Conservation (phyloP, 2,329 filamentous ascomycete species). For the Xylaria sp. region DNA sequence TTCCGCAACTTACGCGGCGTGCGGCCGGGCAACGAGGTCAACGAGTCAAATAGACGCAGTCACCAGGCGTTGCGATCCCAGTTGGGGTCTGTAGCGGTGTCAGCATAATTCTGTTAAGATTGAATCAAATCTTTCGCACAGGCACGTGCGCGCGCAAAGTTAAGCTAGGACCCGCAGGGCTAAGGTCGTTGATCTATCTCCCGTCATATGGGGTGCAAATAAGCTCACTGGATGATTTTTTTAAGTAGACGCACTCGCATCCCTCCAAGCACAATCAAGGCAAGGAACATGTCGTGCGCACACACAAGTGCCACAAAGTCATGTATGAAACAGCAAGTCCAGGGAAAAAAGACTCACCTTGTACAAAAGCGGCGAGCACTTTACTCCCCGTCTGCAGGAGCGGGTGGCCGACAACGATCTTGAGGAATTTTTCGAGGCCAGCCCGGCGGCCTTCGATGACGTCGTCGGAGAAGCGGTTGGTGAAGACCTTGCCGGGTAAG, state of each 20-base stretch:
- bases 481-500: conserved; percentile 96
- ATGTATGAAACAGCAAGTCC: background rate
- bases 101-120: background rate
- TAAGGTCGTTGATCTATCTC: background rate
- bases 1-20: conserved; percentile 59
- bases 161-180: background rate
- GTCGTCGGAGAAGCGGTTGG: conserved; percentile 96
- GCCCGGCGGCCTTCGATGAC: conserved; percentile 95
- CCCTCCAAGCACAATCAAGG: background rate
- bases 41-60: conserved; percentile 55
- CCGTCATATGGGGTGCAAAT: background rate
- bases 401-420: conserved; percentile 97
- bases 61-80: conserved; percentile 94
- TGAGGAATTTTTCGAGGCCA: conserved; percentile 92
- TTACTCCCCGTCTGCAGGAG: conserved; percentile 97
- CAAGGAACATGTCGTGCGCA: background rate
- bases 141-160: background rate
- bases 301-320: background rate
- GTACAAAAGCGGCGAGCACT: conserved; percentile 94
- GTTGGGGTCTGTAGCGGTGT: conserved; percentile 71
- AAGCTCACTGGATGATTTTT: background rate
- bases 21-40: conserved; percentile 45
- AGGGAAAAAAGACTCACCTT: conserved; percentile 71
- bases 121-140: background rate
- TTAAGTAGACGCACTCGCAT: background rate